Base-by-base conservation (phyloP, 768 basidiomycete species). In the Trametes cinnabarina region DNA sequence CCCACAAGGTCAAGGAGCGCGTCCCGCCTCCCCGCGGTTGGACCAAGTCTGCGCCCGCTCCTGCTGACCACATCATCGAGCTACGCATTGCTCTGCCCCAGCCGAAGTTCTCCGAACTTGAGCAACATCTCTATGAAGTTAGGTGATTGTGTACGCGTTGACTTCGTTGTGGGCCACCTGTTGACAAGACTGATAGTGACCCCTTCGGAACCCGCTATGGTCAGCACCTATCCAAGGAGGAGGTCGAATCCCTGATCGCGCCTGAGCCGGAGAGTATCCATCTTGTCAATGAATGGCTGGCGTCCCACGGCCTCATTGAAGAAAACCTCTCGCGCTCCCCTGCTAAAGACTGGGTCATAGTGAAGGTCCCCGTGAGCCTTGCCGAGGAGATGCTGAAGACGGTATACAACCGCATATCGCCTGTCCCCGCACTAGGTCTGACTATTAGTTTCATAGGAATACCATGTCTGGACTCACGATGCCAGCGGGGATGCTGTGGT, bases 311-410 rank as follows among this genome's bases (percentile, higher is more conserved):
- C 30, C 70, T 90, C 25, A 58, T 65, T 15, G 79, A 81, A 42
- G 67, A 75, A 39, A 76, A 80, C 54, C 62, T 83, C 20, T 60
- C 71, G 40, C 81, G 82, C 9, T 87, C 88, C 11, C 78, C 85
- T 3, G 86, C 87, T 0, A 77, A 80, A 47, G 88, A 90, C 60
- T 91, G 87, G 88, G 73, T 89, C 12, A 82, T 76, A 6, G 67
- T 88, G 39, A 81, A 70, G 12, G 72, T 88, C 7, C 80, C 87
- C 0, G 76, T 91, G 43, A 63, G 72, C 32, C 60, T 83, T 23
- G 88, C 83, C 0, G 88, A 91, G 69, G 72, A 81, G 62, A 85
- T 91, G 82, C 77, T 91, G n/a, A 73, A 82, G 65, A 86, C 89
- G 44, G 87, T 87, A 63, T 65, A 80, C 7, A 28, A 9, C 19